phyloP scores from a whole-genome alignment of 805 yeast species.

The Myxozyma kluyveri region DNA sequence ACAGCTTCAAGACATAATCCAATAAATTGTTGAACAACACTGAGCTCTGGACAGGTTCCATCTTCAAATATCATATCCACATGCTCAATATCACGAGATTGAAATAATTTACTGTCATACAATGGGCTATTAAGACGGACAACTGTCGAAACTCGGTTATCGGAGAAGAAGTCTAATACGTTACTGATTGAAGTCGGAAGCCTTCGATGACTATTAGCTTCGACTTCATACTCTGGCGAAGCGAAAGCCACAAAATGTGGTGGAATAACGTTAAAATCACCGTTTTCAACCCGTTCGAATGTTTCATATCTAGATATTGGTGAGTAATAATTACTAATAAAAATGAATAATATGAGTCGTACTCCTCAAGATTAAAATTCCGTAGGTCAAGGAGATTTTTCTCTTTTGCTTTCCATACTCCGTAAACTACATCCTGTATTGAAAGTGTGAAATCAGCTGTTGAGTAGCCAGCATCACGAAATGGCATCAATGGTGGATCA shows the following conservation, averaged over 20 bases:
- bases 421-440: conserved; percentile 93
- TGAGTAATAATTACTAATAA: neutral
- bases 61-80: conserved; percentile 96
- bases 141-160: conserved; percentile 77
- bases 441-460: conserved; percentile 91
- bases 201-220: conserved; percentile 32
- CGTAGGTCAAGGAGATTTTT: conserved; percentile 83
- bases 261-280: conserved; percentile 88
- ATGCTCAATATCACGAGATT: conserved; percentile 78
- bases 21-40: conserved; percentile 84
- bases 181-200: conserved; percentile 52
- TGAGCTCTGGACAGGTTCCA: conserved; percentile 96
- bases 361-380: conserved; percentile 83
- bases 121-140: conserved; percentile 90
- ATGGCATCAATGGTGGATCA: conserved; percentile 90
- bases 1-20: conserved; percentile 94
- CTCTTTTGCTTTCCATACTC: conserved; percentile 96
- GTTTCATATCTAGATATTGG: conserved; percentile 49
- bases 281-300: conserved; percentile 94
- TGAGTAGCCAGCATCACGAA: conserved; percentile 96
- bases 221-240: conserved; percentile 62
- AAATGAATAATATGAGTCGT: conserved; percentile 35
- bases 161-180: conserved; percentile 73
- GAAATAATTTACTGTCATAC: conserved; percentile 81
- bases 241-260: conserved; percentile 97